Evolutionary conservation across 345 rosid genomes (phyloP).

Genomic region (Gossypium sturtianum): DNA sequence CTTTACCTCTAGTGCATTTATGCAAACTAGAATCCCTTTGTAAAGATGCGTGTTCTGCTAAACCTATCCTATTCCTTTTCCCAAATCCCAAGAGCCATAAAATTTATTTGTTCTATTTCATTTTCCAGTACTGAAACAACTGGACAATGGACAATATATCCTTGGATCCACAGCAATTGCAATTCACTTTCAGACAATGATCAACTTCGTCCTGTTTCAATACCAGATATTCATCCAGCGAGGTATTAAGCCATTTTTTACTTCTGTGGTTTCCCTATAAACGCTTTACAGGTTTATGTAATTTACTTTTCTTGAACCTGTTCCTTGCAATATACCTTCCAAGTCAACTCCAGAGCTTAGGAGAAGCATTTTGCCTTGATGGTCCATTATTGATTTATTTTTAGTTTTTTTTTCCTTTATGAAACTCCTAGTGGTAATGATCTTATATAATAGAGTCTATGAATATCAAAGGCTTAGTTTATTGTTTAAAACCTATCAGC

Average conservation of each 20-base stretch:
- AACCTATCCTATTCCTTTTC: background rate
- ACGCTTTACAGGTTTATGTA: background rate
- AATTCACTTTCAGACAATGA: constrained; percentile 86
- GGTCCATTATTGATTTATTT: background rate
- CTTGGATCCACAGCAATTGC: constrained; percentile 97
- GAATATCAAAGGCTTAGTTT: background rate
- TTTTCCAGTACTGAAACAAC: constrained; percentile 41
- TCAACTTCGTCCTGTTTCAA: constrained; percentile 71
- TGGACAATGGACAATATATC: constrained; percentile 87
- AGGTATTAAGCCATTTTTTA: constrained; percentile 37
- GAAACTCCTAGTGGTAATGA: background rate
- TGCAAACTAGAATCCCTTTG: background rate
- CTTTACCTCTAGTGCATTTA: constrained; percentile 8
- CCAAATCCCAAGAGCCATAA: background rate
- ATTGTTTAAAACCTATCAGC: too few relatives aligned
- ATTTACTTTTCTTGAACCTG: constrained; percentile 4
- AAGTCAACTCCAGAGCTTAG: background rate
- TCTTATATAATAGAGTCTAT: background rate
- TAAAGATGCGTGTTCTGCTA: constrained; percentile 6
- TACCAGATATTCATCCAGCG: constrained; percentile 96
- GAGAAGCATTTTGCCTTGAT: background rate
- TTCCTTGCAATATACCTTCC: background rate
- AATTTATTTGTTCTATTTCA: constrained; percentile 13
- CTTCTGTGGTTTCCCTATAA: background rate
- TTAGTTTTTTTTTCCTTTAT: background rate